Base-by-base conservation (phyloP, 768 basidiomycete genomes). In the Fibroporia radiculosa region DNA sequence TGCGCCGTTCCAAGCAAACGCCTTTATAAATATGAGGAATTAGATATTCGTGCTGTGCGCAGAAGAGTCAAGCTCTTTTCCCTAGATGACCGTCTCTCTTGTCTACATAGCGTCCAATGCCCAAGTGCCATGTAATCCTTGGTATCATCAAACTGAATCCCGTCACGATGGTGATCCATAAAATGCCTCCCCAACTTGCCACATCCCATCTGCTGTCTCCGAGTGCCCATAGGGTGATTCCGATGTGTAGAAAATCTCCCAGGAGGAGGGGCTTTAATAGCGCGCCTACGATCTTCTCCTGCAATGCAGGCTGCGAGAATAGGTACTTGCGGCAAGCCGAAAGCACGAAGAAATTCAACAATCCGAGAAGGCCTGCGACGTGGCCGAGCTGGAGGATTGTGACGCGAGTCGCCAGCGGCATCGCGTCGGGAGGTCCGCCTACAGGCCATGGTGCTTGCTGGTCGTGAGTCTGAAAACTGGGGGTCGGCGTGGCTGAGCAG, bases 381-480 rank as follows among this genome's bases (percentile, higher is more conserved):
- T 88, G 82, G 1, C 80, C 84, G 42, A 89, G 80, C 56, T 89
- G 86, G 36, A 83, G 63, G 48, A 84, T 66, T 1, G 83, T 84
- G 39, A 88, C 81, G 19, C 76, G 60, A 11, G 84, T 79, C 1
- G 85, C 84, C 26, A 56, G 70, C 1, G 80, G 77, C 14, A 85
- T 67, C 25, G 56, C 65, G 26, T 63, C 55, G 13, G 76, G 74
- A 27, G 82, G 77, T 32, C 52, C 64, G 45, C 65, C 62, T 19
- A 61, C 39, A 19, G 78, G 71, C 85, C 85, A 87, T 20, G 85
- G 84, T 2, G 85, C 85, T 62, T 88, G 85, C 35, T 71, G 62
- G 56, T 86, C 82, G 52, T 87, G 80, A 3, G 78, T 74, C 85
- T 89, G 56, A 28, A 44, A n/a, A n/a, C 41, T 19, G 32, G 11